Base-by-base conservation (phyloP, 495 filamentous ascomycete genomes). In the Tuber indicum region DNA sequence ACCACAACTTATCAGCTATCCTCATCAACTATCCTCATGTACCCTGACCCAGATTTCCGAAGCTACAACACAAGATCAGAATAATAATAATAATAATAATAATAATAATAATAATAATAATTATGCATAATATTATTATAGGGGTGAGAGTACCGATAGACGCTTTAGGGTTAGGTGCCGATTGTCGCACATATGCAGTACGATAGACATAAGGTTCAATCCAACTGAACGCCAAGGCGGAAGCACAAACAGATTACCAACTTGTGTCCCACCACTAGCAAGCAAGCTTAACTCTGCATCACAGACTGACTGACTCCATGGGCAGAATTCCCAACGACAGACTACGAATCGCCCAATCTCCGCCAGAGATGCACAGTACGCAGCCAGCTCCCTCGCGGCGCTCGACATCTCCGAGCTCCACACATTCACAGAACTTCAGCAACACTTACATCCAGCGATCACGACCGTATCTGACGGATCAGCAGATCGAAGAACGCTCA, bases 401-500 rank as follows among this genome's bases (percentile, higher is more conserved):
- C 23, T 72, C 76, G 45, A 45, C 36, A 46, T 82, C 79, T 0
- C 79, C 79, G 1, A 70, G 69, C 26, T 77, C 79, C 12, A 72
- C 70, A 10, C 69, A 77, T 41, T 72, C 77, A 1, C 78, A 81
- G 36, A 78, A 73, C 47, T 83, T 83, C 39, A 71, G 74, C 21
- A 83, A 82, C 46, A 83, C 82, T 21, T 83, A 79, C 47, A 83
- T 83, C 19, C 82, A 83, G 71, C 76, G 82, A 46, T 81, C 82
- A 21, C 79, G 82, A 41, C 82, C 82, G 19, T 83, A 83, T 75
- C 75, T 83, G 12, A 83, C 82, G 23, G 76, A 82, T n/a, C 76
- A 78, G 36, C 82, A 83, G 71, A 83, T 83, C 17, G 82, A 83
- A 62, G 72, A 75, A 10, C 66, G 83, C 21, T 66, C 76, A 26